phyloP scores from a whole-genome alignment of 1,284 basidiomycete species.

The Sporisorium sorghi region DNA sequence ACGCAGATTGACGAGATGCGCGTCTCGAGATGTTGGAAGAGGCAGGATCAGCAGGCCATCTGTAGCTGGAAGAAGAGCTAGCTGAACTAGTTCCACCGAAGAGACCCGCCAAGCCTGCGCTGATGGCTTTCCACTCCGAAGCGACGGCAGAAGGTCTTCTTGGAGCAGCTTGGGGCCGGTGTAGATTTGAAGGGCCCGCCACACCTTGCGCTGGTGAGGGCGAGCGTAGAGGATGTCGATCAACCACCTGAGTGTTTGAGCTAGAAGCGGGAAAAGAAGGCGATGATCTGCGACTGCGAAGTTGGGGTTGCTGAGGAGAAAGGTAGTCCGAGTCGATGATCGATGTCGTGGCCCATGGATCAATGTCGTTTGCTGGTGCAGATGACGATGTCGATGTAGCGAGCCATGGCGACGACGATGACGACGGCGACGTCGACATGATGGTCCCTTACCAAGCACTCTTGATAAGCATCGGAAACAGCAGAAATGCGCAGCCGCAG shows the following conservation, averaged over 20 bases:
- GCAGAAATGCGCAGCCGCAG: not conserved
- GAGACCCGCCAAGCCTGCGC: slow-evolving; percentile 42
- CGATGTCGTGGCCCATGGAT: slow-evolving; percentile 18
- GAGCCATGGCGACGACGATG: slow-evolving; percentile 27
- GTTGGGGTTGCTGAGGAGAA: slow-evolving; percentile 20
- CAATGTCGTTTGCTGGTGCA: slow-evolving; percentile 8
- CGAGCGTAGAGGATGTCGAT: slow-evolving; percentile 47
- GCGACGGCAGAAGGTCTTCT: slow-evolving; percentile 40
- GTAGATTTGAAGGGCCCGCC: slow-evolving; percentile 9
- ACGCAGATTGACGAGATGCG: slow-evolving; percentile 15
- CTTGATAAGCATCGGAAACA: not conserved
- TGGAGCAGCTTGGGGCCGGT: slow-evolving; percentile 5
- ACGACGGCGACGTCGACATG: slow-evolving; percentile 31
- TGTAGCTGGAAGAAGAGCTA: slow-evolving; percentile 15
- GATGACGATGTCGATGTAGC: slow-evolving; percentile 11
- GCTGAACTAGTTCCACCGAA: slow-evolving; percentile 21
- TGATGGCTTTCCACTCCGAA: slow-evolving; percentile 48
- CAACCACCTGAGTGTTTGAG: slow-evolving; percentile 23
- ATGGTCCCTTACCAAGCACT: slow-evolving; percentile 4
- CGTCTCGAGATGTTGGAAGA: slow-evolving; percentile 10
- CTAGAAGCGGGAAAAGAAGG: slow-evolving; percentile 8
- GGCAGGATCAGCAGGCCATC: slow-evolving; percentile 47
- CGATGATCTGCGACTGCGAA: slow-evolving; percentile 39
- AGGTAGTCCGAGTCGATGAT: slow-evolving; percentile 29
- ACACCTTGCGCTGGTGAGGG: slow-evolving; percentile 27